Evolutionary conservation across 768 basidiomycete species (phyloP), one percentile per base, ranked within the genome.

Genomic region (Cystofilobasidium ferigula): DNA sequence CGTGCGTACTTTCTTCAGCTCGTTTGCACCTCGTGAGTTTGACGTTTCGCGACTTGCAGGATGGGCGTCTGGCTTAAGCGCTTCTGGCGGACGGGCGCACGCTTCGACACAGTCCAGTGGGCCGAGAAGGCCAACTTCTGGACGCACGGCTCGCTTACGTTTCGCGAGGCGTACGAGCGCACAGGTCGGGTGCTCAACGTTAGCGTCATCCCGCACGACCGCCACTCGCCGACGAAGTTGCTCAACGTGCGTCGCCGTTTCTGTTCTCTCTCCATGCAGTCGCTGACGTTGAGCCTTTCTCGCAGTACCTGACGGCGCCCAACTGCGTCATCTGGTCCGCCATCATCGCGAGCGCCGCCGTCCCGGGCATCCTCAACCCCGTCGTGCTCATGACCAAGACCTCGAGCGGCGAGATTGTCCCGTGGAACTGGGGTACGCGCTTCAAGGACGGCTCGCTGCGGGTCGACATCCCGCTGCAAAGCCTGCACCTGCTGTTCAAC

Each of bases 381-480:
- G 94, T 98, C 20, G 91, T 92, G 0, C 77, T 99, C 62, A 88
- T 99, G 87, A 87, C 90, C 73, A 97, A 94, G 76, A 81, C 86
- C 28, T 82, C 80, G 68, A 85, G 86, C 69, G 92, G 89, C 0
- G 82, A 80, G 45, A 78, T 92, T 62, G 82, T 89, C 9, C 92
- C 92, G 0, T 93, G 91, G 87, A 94, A 87, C 73, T 92, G 90
- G 85, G 93, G 92, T 30, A 89, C 87, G 69, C 82, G 86, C 68
- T 32, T 76, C 95, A 40, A 82, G 89, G 88, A 86, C 45, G 30
- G 45, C 6, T n/a, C 61, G 70, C 6, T 63, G 0, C 26, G 22
- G 71, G 94, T 95, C 59, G 95, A 99, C 76, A 95, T 99, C 69
- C 94, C 94, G 1, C 79, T 92, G 26, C 91, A 93, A 75, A 82